Base-by-base conservation (phyloP, 169 alveolate species). In the Plasmodium sp. region DNA sequence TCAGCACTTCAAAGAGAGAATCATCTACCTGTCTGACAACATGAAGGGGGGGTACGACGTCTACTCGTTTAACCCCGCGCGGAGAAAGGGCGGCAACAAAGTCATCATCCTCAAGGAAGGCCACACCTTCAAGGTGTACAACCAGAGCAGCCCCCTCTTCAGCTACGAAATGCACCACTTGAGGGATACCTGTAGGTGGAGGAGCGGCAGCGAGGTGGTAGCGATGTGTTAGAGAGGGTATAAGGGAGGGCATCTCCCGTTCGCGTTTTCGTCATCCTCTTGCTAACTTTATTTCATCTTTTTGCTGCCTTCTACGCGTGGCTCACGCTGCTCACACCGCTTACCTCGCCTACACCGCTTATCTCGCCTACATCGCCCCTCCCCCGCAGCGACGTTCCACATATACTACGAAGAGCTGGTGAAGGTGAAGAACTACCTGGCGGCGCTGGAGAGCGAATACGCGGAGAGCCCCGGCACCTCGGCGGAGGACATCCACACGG, bases 1-100 rank as follows among this genome's bases (percentile, higher is more conserved):
- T 82, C 72, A 92, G 10, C 84, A 81, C 45, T 92, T 72, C 73
- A 92, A 79, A 51, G 73, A 71, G 82, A 83, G 74, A 45, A 92
- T 92, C 12, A 39, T 83, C 39, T 92, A 81, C 34, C 72, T 81
- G 31, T 81, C 92, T 12, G 82, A 81, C 36, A 82, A 67, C 41
- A 34, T 27, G 27, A 41, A 92, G 33, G 84, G 79, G 18, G 85
- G 86, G 12, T 92, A 82, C 58, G 85, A 82, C 36, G 36, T 92
- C 14, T 58, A 92, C 45, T 67, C 84, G 12, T 92, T 81, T 54
- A 51, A 45, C n/a, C 84, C 84, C 12, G 48, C 41, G 7, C 74
- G 84, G 5, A 48, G 9, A 10, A 73, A 80, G 9, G 54, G n/a
- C 12, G 45, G 83, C n/a, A 73, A 6, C 4, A 73, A 81, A 71